Evolutionary conservation across 805 yeast genomes (phyloP).

Genomic region (Barnettozyma vustinii): DNA sequence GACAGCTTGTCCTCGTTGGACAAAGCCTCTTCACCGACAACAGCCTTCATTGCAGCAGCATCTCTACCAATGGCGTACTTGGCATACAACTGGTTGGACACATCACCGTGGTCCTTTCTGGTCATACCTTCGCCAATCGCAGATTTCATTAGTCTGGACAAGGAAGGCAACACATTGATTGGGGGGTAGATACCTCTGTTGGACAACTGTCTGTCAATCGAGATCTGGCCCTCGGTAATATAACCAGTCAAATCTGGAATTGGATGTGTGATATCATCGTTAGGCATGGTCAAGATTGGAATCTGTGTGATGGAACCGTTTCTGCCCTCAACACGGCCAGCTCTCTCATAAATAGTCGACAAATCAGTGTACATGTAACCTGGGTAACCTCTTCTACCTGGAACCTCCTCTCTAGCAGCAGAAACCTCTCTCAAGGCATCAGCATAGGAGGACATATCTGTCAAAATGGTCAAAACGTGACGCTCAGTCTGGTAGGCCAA

Average conservation of each 20-base stretch:
- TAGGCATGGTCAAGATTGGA: conserved; percentile 99
- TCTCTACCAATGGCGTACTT: conserved; percentile 99
- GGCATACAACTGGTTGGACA: conserved; percentile 97
- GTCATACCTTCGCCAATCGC: conserved; percentile 99
- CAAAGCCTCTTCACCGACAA: conserved; percentile 99
- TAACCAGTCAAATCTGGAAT: conserved; percentile 99
- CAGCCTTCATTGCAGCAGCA: conserved; percentile 99
- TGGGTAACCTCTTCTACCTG: conserved; percentile 99
- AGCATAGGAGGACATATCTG: conserved; percentile 99
- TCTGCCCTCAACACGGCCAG: conserved; percentile 99
- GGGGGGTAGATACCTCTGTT: conserved; percentile 99
- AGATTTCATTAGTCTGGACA: conserved; percentile 97
- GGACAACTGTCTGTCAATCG: conserved; percentile 90
- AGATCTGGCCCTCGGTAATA: conserved; percentile 98
- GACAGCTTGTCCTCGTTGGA: conserved; percentile 97
- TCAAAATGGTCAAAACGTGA: conserved; percentile 94
- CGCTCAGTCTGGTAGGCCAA: conserved; percentile 99
- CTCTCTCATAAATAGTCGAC: conserved; percentile 98
- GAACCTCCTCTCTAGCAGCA: conserved; percentile 99
- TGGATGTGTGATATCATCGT: conserved; percentile 99
- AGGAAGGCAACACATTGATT: conserved; percentile 94
- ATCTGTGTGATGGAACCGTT: conserved; percentile 99
- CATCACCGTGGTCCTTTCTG: conserved; percentile 99
- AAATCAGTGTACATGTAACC: conserved; percentile 99
- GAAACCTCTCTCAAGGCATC: conserved; percentile 99